Evolutionary conservation across 2,329 filamentous ascomycete species (phyloP), one percentile per base, ranked within the genome.

Genomic region (Colletotrichum sojae): DNA sequence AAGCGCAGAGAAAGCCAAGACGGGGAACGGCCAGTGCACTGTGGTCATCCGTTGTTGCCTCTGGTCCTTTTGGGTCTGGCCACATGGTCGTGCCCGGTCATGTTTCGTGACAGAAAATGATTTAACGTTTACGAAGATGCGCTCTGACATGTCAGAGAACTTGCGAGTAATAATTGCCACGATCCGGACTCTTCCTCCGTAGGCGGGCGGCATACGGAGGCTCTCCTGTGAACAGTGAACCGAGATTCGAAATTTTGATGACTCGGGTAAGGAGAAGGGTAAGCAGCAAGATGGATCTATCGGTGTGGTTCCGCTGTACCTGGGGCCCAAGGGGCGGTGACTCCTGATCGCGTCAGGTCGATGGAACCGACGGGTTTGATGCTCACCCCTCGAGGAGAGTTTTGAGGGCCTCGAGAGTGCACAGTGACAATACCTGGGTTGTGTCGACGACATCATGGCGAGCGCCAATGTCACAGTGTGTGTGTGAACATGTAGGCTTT

Each of bases 91-190:
- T 51, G 31, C 48, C 65, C 65, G 31, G 54, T 59, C 49, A 15
- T 54, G 54, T 69, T 69, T 59, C 54, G 48, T 65, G 61, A 22
- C 43, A 55, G 48, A 59, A 48, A 54, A 55, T 69, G 48, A 27
- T 60, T 54, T 63, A 45, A 65, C 54, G 31, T 58, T 55, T 65
- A 27, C n/a, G 16, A 40, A 59, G 27, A 55, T 4, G 27, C 53
- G 52, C 65, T 58, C 40, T 64, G 65, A 64, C 53, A 36, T 40
- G 53, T 64, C 46, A 56, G 60, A 53, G 52, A 22, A 62, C 56
- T 52, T 63, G 53, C 60, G 58, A 39, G 65, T 49, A 68, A 64
- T 49, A 68, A 64, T 64, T 10, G 31, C 31, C 31, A 36, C 31
- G 31, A 36, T 3, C 31, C 31, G 31, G 4, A 36, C 31, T 36